Evolutionary conservation across 2,329 filamentous ascomycete species (phyloP), one percentile per base, ranked within the genome.

Genomic region (Fusarium nodosum): DNA sequence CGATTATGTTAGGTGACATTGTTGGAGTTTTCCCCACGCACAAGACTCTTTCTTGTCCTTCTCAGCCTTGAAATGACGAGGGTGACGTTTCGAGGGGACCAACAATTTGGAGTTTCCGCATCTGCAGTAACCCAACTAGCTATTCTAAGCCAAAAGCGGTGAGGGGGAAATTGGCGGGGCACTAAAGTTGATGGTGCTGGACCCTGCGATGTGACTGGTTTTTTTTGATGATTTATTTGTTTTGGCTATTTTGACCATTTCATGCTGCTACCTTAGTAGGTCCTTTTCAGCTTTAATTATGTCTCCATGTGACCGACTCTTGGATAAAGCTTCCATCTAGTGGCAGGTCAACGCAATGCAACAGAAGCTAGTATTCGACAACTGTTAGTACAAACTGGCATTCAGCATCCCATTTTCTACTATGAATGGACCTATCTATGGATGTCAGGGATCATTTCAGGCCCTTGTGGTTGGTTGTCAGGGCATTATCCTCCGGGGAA

Each of bases 171-270:
- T 60, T 64, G 58, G 67, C 44, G 59, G 67, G 67, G 63, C 45
- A 51, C 53, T 46, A 57, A 48, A 36, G 39, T 30, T 60, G 54
- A 45, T 71, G 63, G 58, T 60, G 59, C 44, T 69, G 61, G 71
- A 73, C 71, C 71, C 71, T 73, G 68, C 65, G 55, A 71, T 72
- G 36, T 72, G 44, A 67, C 70, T 72, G 61, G 70, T 30, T 60
- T 64, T 64, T 57, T 50, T 41, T 30, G 50, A 24, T 33, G 22
- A 20, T 41, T 66, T 60, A 42, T 48, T 60, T 69, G 51, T 53
- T 69, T 57, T 59, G 36, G 38, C 26, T 53, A 41, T 53, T 57
- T 55, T 55, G 53, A 36, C 41, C 24, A 26, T 51, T 46, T 52
- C 52, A 30, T 42, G 36, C 33, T 56, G 33, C 46, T 42, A 22